Evolutionary conservation across 768 basidiomycete species (phyloP).

Genomic region (Pholiota microspora): DNA sequence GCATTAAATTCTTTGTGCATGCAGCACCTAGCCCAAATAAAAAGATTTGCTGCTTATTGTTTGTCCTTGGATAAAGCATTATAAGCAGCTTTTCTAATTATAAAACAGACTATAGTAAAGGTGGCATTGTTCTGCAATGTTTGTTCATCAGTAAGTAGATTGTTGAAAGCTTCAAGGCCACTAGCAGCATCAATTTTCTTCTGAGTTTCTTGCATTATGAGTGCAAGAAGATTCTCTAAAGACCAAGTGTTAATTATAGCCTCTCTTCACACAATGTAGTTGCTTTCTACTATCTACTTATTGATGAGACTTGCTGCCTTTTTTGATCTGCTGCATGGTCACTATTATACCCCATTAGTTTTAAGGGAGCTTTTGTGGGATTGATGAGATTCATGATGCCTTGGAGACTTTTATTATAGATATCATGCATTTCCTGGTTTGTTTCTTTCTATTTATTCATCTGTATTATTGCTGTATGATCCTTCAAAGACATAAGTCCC

Average conservation of each 20-base stretch:
- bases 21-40: conserved; percentile 14
- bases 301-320: conserved; percentile 9
- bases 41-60: not conserved
- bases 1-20: conserved; percentile 18
- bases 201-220: conserved; percentile 4
- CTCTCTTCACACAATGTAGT: conserved; percentile 9
- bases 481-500: conserved; percentile 12
- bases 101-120: not conserved
- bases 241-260: conserved; percentile 5
- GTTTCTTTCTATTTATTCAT: conserved; percentile 1
- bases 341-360: conserved; percentile 11
- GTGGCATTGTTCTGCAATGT: not conserved
- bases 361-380: conserved; percentile 5
- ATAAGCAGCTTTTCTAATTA: conserved; percentile 15
- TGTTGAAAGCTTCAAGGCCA: conserved; percentile 18
- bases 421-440: not conserved
- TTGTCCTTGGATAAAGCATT: conserved; percentile 12
- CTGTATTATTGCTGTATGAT: conserved; percentile 16
- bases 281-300: conserved; percentile 8
- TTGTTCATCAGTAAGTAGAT: conserved; percentile 13
- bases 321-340: conserved; percentile 21
- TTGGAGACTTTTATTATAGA: conserved; percentile 17
- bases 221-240: not conserved
- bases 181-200: conserved; percentile 8
- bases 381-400: not conserved